phyloP scores from a whole-genome alignment of 2,329 filamentous ascomycete species.

The Nigrospora sphaerica region DNA sequence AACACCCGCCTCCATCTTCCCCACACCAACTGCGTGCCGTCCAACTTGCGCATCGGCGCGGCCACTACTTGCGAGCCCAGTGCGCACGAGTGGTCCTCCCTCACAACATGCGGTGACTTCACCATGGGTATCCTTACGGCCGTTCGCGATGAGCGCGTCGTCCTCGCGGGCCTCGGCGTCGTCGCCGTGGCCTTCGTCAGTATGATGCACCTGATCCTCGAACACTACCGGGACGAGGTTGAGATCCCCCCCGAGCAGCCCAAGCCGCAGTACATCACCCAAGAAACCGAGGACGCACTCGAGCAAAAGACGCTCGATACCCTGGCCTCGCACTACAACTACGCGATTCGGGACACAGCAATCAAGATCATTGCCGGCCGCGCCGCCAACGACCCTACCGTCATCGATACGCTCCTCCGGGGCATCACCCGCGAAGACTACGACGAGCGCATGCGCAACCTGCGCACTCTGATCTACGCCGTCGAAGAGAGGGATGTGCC shows the following conservation, averaged over 20 bases:
- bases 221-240: constrained; percentile 54
- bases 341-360: constrained; percentile 63
- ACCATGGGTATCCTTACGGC: constrained; percentile 33
- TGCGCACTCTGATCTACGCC: constrained; percentile 50
- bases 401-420: constrained; percentile 44
- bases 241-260: constrained; percentile 58
- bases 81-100: too few relatives aligned
- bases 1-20: too few relatives aligned
- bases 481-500: constrained; percentile 33
- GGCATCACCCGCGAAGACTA: constrained; percentile 54
- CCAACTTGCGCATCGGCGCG: too few relatives aligned
- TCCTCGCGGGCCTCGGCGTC: constrained; percentile 47
- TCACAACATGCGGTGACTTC: constrained; percentile 3
- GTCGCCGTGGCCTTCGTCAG: constrained; percentile 52
- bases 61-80: too few relatives aligned
- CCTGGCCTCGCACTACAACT: constrained; percentile 64
- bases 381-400: constrained; percentile 49
- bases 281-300: constrained; percentile 68
- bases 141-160: constrained; percentile 42
- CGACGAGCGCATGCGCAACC: constrained; percentile 48
- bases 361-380: constrained; percentile 50
- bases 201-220: constrained; percentile 51
- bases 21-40: too few relatives aligned
- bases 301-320: constrained; percentile 59
- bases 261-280: constrained; percentile 66